A percentile compares a stretch with the other conserved stretches of the same genome.
These are phyloP conservation scores for Plasmodium chabaudi DNA, from an alignment of 169 alveolate genomes.

Conservation along the genomic window DNA sequence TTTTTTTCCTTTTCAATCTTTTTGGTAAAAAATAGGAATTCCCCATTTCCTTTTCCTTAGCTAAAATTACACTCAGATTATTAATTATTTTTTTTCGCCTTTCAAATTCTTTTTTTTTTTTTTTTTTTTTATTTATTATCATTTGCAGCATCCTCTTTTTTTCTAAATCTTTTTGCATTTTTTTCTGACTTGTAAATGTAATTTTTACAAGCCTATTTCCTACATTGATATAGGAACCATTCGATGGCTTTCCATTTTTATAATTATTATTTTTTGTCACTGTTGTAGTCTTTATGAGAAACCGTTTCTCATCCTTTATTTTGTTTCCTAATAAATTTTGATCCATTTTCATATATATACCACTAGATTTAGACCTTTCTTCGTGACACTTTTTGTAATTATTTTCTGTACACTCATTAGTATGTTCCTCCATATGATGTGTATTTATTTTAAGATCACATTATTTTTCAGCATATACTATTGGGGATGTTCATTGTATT, in stretches of 20 bases:
- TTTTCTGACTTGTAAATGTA: constrained; percentile 62
- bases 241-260: not conserved
- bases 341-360: no score
- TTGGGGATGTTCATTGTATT: no score
- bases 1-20: constrained; percentile 40
- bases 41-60: constrained; percentile 54
- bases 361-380: not conserved
- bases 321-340: not conserved
- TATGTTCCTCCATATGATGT: no score
- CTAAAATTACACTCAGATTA: constrained; percentile 19
- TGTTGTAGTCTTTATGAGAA: not conserved
- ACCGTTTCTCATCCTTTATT: not conserved
- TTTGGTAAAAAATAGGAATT: constrained; percentile 55
- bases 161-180: constrained; percentile 18
- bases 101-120: constrained; percentile 54
- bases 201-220: constrained; percentile 58
- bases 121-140: constrained; percentile 38
- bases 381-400: not conserved
- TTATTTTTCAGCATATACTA: no score
- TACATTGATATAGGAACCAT: not conserved
- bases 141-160: constrained; percentile 30
- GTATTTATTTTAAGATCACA: no score
- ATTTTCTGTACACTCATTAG: no score
- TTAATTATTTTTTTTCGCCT: constrained; percentile 42
- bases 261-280: not conserved